These are phyloP conservation scores for Ilex asprella DNA, from an alignment of 257 asterid genomes.

Conservation along the genomic window DNA sequence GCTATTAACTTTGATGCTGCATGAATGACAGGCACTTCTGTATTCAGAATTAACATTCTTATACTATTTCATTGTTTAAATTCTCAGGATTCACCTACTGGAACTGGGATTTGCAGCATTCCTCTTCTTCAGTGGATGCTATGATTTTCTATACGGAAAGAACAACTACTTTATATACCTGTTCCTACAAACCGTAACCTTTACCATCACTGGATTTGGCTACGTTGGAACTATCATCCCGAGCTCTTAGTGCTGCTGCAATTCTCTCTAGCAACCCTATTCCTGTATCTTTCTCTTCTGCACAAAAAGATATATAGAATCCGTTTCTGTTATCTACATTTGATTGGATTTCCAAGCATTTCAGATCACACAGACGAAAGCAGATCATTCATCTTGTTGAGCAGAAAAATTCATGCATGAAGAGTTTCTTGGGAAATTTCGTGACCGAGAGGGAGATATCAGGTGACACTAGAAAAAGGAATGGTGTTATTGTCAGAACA, in stretches of 20 bases:
- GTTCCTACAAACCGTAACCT: constrained; percentile 77
- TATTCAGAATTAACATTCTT: background rate
- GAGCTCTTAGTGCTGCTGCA: constrained; percentile 20
- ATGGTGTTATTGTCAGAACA: constrained; percentile 19
- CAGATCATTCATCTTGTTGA: constrained; percentile 11
- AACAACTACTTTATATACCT: constrained; percentile 72
- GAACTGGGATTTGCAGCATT: constrained; percentile 76
- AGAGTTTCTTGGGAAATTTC: constrained; percentile 10
- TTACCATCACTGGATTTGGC: constrained; percentile 85
- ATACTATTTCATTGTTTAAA: background rate
- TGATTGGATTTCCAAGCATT: constrained; percentile 15
- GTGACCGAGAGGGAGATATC: constrained; percentile 11
- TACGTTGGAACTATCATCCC: constrained; percentile 85
- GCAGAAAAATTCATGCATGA: constrained; percentile 14
- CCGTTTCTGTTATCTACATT: constrained; percentile 19
- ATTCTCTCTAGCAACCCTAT: constrained; percentile 3
- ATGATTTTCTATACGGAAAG: constrained; percentile 72
- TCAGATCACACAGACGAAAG: constrained; percentile 8
- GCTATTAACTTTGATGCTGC: no score
- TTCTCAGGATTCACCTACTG: constrained; percentile 51
- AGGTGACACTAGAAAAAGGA: constrained; percentile 20
- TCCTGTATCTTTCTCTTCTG: constrained; percentile 15
- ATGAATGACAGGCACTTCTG: no score
- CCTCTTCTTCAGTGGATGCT: constrained; percentile 86
- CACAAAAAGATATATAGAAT: constrained; percentile 39